Percentiles rank a stretch among this genome's conserved stretches.
Conservation (phyloP, 2,329 filamentous ascomycete genomes). For the Exophiala lecanii-corni region DNA sequence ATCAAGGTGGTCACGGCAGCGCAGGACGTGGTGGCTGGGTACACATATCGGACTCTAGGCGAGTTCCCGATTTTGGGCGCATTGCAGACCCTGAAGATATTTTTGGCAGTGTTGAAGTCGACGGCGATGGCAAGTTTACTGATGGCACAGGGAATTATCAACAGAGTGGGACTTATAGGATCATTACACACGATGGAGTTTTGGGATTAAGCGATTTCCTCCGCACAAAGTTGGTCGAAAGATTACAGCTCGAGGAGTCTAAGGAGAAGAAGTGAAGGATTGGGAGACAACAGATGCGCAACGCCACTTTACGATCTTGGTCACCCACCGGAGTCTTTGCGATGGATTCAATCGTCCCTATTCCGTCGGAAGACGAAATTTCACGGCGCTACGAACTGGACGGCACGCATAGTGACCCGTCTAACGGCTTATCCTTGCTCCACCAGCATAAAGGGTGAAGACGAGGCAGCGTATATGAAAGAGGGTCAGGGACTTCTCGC, state of each 20-base stretch:
- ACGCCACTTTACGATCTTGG: too few relatives aligned
- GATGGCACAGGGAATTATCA: conserved; percentile 56
- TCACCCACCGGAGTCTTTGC: too few relatives aligned
- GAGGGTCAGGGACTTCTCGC: too few relatives aligned
- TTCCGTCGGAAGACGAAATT: too few relatives aligned
- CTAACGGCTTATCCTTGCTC: too few relatives aligned
- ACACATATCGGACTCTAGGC: conserved; percentile 57
- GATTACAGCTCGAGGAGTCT: conserved; percentile 34
- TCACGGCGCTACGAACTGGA: too few relatives aligned
- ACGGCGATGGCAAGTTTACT: conserved; percentile 53
- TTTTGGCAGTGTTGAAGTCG: conserved; percentile 60
- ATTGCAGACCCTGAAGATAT: conserved; percentile 63
- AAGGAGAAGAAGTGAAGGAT: conserved; percentile 19
- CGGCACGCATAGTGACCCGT: too few relatives aligned
- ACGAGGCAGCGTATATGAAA: too few relatives aligned
- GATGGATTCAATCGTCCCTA: too few relatives aligned
- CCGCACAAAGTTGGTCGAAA: conserved; percentile 46
- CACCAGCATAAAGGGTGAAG: too few relatives aligned
- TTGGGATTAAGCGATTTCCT: conserved; percentile 47
- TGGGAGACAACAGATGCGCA: too few relatives aligned
- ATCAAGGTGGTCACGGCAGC: conserved; percentile 55
- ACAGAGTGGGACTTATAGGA: conserved; percentile 56
- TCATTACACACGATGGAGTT: conserved; percentile 58
- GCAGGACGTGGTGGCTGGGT: conserved; percentile 58
- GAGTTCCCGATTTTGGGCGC: conserved; percentile 59